A percentile compares a stretch with the other conserved stretches of the same genome.
phyloP scores from a whole-genome alignment of 306 rosid species.

The Rosa persica region DNA sequence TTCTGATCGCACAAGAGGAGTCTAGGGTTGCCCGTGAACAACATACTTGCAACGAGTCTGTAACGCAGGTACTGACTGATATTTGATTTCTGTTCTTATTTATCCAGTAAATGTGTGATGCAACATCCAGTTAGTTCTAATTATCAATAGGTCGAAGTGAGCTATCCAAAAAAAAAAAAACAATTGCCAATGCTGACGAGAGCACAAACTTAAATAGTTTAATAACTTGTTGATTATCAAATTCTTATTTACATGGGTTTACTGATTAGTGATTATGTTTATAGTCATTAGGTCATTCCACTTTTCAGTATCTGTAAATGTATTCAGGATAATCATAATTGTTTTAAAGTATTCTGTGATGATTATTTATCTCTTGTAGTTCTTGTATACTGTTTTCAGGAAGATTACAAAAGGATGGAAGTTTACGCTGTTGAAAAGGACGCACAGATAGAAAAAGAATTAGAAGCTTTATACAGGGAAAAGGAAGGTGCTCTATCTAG shows the following conservation, averaged over 20 bases:
- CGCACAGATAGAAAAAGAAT: conserved; percentile 62
- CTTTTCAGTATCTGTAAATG: not conserved
- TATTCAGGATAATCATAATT: not conserved
- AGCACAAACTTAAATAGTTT: not conserved
- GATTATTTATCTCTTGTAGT: not conserved
- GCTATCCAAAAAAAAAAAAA: too few relatives aligned
- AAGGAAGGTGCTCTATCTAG: conserved; percentile 56
- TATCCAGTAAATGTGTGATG: not conserved
- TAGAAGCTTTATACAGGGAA: conserved; percentile 46
- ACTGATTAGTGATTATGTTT: not conserved
- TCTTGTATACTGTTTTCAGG: conserved; percentile 44
- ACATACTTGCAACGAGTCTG: conserved; percentile 43
- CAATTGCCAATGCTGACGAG: not conserved
- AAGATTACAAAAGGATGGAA: conserved; percentile 71
- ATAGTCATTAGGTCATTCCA: not conserved
- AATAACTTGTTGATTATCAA: not conserved
- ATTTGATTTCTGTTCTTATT: conserved; percentile 21
- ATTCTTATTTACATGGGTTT: not conserved
- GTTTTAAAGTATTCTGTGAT: not conserved
- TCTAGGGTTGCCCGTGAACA: conserved; percentile 59
- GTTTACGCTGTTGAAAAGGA: conserved; percentile 70
- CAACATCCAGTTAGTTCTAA: not conserved
- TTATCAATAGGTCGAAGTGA: not conserved
- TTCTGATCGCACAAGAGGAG: conserved; percentile 58
- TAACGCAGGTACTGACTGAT: conserved; percentile 48